These are phyloP conservation scores for Serendipita vermifera DNA, from an alignment of 768 basidiomycete genomes.

Conservation along the genomic window DNA sequence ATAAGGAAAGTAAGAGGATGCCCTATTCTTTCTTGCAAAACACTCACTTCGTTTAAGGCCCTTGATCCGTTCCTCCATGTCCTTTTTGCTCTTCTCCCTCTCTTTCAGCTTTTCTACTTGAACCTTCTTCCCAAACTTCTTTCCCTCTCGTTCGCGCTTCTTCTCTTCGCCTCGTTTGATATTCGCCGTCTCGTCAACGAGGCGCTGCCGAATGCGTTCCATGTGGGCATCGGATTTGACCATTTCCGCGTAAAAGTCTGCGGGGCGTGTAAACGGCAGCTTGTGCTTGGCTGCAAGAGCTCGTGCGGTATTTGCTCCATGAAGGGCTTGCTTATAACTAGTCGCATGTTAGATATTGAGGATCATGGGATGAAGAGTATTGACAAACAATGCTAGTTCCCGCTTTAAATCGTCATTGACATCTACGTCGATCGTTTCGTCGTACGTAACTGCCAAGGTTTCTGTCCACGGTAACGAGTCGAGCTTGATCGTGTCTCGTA, in stretches of 20 bases:
- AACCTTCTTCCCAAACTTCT: conserved; percentile 97
- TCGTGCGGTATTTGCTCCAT: conserved; percentile 63
- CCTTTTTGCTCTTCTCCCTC: conserved; percentile 78
- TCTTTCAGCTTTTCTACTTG: conserved; percentile 91
- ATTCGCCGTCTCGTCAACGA: conserved; percentile 75
- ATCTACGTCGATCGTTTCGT: conserved; percentile 59
- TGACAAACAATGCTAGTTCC: conserved; percentile 84
- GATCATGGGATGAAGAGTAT: background rate
- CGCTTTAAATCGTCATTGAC: conserved; percentile 84
- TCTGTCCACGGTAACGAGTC: conserved; percentile 78
- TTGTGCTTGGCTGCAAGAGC: conserved; percentile 64
- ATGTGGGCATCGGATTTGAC: conserved; percentile 95
- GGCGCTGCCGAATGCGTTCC: conserved; percentile 84
- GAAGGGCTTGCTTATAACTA: conserved; percentile 93
- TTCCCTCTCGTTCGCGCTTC: conserved; percentile 80
- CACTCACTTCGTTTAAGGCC: conserved; percentile 78
- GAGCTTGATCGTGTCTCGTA: conserved; percentile 62
- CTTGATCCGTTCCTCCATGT: conserved; percentile 75
- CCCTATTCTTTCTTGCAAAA: background rate
- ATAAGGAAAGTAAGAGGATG: conserved; percentile 11
- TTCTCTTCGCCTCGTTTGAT: conserved; percentile 91
- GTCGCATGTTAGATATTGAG: conserved; percentile 2
- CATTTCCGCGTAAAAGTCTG: conserved; percentile 98
- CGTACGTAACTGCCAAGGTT: conserved; percentile 58
- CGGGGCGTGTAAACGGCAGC: conserved; percentile 78